Evolutionary conservation across 2,329 filamentous ascomycete genomes (phyloP), one percentile per base, ranked within the genome.

Genomic region (Berkeleyomyces basicola): DNA sequence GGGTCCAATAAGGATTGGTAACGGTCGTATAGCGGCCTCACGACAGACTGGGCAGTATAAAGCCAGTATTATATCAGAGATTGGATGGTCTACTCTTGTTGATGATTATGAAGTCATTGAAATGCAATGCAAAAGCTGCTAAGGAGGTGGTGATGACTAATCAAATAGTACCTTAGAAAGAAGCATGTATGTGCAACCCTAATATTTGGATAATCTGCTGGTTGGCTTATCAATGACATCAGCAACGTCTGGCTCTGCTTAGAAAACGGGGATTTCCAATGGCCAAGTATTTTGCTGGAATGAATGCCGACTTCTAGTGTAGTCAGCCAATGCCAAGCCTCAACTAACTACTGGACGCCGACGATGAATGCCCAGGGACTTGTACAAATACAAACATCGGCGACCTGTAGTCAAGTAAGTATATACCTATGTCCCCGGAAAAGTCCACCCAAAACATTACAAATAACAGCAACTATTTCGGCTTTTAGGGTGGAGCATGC

Each of bases 1-100:
- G 55, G 61, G 61, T 63, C 53, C 14, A n/a, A 16, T 58, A 64
- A 58, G 51, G 43, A 58, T 43, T 58, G 14, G 16, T 4, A 31
- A n/a, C 51, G 33, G 23, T 23, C 23, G 2, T 23, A 23, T 23
- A 23, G 23, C 23, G 23, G 23, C 23, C 23, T 23, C 23, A 23
- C 23, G 2, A 23, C 23, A 23, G 23, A 23, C 23, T 46, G 7
- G 10, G 33, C 14, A 59, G 51, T 39, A 33, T 39, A 33, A 14
- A n/a, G 43, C 16, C 23, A 2, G 23, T 23, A 23, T 23, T 23
- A 23, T 23, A 23, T 23, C 2, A 23, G 23, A 23, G 23, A 23
- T 23, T 23, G 23, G 23, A 23, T 23, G 23, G 23, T 23, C 23
- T 23, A 23, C 23, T 23, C 23, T 23, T 23, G 23, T 23, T 23